phyloP scores from a whole-genome alignment of 2,329 filamentous ascomycete species.

The Lecanicillium sp. region DNA sequence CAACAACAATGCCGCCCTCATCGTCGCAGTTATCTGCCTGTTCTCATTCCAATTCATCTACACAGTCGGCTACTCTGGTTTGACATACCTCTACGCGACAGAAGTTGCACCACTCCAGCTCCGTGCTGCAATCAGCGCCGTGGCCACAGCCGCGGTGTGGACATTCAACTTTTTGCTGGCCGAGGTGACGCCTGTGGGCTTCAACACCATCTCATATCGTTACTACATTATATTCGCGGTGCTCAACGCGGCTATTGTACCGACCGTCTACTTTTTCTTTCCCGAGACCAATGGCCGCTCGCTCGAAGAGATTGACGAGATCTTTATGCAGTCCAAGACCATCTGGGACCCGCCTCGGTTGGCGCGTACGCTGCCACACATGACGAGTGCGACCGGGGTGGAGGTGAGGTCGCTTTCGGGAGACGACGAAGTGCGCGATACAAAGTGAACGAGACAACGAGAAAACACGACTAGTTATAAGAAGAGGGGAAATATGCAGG shows the following conservation, averaged over 20 bases:
- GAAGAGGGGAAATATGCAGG: too few relatives aligned
- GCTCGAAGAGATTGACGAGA: conserved; percentile 56
- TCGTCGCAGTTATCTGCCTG: conserved; percentile 35
- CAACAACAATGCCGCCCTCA: conserved; percentile 1
- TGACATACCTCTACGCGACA: conserved; percentile 51
- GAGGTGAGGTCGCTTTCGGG: background rate
- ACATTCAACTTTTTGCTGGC: conserved; percentile 38
- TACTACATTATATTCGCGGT: conserved; percentile 35
- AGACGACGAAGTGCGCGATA: background rate
- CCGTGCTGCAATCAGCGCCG: conserved; percentile 36
- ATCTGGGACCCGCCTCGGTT: conserved; percentile 14
- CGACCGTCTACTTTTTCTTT: conserved; percentile 38
- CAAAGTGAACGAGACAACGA: background rate
- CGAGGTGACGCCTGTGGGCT: conserved; percentile 56
- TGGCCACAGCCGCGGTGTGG: conserved; percentile 38
- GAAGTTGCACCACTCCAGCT: conserved; percentile 42
- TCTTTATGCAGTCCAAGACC: conserved; percentile 19
- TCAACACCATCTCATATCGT: conserved; percentile 49
- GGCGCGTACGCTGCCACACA: conserved; percentile 6
- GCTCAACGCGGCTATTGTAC: conserved; percentile 35
- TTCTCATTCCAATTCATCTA: conserved; percentile 64
- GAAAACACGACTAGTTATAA: background rate
- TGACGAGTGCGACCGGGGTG: background rate
- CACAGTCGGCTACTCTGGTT: conserved; percentile 54
- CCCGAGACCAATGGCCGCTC: conserved; percentile 38